Evolutionary conservation across 768 basidiomycete genomes (phyloP), one percentile per base, ranked within the genome.

Genomic region (Rossbeevera mucosa): DNA sequence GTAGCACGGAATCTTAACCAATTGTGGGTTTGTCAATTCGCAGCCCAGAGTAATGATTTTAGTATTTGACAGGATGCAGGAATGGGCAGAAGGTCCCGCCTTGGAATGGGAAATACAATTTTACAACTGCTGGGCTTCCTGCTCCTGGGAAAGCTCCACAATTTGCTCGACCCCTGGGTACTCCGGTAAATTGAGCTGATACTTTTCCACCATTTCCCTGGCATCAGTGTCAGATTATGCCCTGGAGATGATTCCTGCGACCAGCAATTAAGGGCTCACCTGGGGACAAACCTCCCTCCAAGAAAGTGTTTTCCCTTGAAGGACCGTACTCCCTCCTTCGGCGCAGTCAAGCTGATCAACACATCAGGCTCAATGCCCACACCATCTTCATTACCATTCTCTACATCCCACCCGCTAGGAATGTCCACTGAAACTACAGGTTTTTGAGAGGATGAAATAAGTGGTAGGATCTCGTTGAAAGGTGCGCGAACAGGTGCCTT

Each of bases 371-470:
- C 69, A 46, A 97, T 71, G 80, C 88, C 55, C 7, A 44, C 14
- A 75, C 69, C 14, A 74, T 79, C 43, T 69, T 73, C 4, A 71
- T 73, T 47, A 78, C 95, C 95, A 20, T 76, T 71, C 59, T 94
- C 91, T 21, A 98, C 92, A 62, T 94, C 83, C 96, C 96, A 99
- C 7, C 94, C 96, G 1, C 88, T 91, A 0, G 96, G 96, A 44
- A 99, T 93, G 69, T 99, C 96, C 3, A 99, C 88, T 2, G 89
- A 91, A 24, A 99, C 81, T 62, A 97, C 88, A 0, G 96, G 94
- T 13, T 91, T 74, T 7, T 75, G 67, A 4, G 85, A 83, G 14
- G 75, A 63, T 2, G 79, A 73, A 41, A 96, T 71, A 7, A 90
- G 74, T 7, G 79, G 75, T 1, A 99, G 78, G 33, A 85, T 86